phyloP scores from a whole-genome alignment of 179 eudicot genomes.

The Spergularia azorica region DNA sequence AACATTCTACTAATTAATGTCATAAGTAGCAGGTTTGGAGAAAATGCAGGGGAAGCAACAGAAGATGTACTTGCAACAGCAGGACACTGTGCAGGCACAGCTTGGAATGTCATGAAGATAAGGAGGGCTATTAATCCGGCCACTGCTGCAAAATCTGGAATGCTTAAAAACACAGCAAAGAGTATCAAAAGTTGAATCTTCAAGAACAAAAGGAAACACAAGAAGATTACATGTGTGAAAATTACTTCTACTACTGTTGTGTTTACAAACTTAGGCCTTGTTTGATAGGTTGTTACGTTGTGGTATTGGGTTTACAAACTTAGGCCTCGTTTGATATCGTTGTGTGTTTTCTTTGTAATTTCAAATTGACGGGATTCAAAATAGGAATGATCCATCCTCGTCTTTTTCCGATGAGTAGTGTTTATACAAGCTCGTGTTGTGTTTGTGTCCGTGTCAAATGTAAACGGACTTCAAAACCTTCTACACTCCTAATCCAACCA shows the following conservation, averaged over 20 bases:
- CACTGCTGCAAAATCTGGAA: slow-evolving; percentile 46
- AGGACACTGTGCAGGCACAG: slow-evolving; percentile 75
- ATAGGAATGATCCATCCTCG: no score
- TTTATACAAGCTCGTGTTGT: no score
- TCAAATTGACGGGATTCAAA: no score
- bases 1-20: neutral
- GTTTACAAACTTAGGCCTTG: neutral
- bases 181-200: slow-evolving; percentile 23
- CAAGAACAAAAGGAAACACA: neutral
- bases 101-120: slow-evolving; percentile 82
- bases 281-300: no score
- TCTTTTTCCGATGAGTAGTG: no score
- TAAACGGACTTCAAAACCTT: no score
- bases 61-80: slow-evolving; percentile 77
- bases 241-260: neutral
- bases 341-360: no score
- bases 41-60: slow-evolving; percentile 78
- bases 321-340: neutral
- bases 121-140: slow-evolving; percentile 82
- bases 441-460: no score
- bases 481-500: no score
- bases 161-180: slow-evolving; percentile 38
- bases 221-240: no score
- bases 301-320: neutral
- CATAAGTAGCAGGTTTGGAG: slow-evolving; percentile 59